Base-by-base conservation (phyloP, 2,329 filamentous ascomycete genomes). In the Monilinia fructigena region DNA sequence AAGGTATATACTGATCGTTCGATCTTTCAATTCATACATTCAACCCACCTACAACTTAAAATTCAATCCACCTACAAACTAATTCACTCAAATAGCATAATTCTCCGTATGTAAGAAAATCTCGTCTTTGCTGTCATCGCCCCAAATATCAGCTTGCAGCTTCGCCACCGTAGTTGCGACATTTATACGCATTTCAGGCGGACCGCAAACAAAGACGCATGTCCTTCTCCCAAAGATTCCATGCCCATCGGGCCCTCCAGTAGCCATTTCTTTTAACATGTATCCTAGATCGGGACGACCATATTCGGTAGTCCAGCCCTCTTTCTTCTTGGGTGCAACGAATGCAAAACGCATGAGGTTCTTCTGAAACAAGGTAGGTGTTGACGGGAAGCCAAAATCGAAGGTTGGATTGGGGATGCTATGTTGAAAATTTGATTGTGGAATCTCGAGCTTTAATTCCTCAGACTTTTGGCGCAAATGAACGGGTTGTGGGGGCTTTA, bases 21-120 rank as follows among this genome's bases (percentile, higher is more conserved):
- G 35, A 53, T 61, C 48, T 20, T 18, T 38, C 58, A 53, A 45
- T 20, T 53, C 47, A 31, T 54, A 54, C 38, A 54, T 45, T 7
- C n/a, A 60, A 45, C 14, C 63, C 16, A 31, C 31, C 23, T 42
- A 3, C 6, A 50, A 48, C n/a, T 26, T 14, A 54, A 54, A 16
- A 10, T 11, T n/a, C 28, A 23, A 45, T 66, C 63, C 16, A 31
- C 31, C 23, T 42, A 3, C 6, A 50, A 48, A 26, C 20, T 14
- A 54, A 23, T 11, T n/a, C 28, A 23, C 35, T 66, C 78, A 97
- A 69, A 97, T 82, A 62, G 93, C 91, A 80, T 97, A 97, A 77
- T 97, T 97, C 82, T 98, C 94, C 4, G 93, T 91, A 80, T 97
- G 94, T 77, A 97, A 78, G 77, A 93, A 97, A 65, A 98, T 90